phyloP scores from a whole-genome alignment of 768 basidiomycete species.

The Tephrocybe rancida region DNA sequence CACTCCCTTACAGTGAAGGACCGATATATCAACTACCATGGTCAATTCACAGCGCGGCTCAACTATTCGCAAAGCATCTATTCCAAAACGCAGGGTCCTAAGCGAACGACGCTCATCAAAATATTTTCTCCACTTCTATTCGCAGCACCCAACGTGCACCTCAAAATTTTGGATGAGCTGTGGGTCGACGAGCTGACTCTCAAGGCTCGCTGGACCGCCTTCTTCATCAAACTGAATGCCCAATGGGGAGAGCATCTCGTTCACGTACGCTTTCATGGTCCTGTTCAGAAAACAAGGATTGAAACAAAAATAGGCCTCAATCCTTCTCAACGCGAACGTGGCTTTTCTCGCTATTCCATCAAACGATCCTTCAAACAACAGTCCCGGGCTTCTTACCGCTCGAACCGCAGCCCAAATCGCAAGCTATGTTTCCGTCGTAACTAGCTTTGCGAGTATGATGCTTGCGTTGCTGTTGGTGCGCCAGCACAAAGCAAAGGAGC shows the following conservation, averaged over 20 bases:
- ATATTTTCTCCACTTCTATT: conserved; percentile 43
- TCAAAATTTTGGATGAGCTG: conserved; percentile 41
- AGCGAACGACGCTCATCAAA: conserved; percentile 44
- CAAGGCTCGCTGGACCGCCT: conserved; percentile 38
- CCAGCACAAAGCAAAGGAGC: not conserved
- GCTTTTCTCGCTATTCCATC: conserved; percentile 50
- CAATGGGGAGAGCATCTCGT: conserved; percentile 18
- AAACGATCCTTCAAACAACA: conserved; percentile 37
- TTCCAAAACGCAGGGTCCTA: conserved; percentile 18
- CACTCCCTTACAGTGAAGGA: conserved; percentile 6
- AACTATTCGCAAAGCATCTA: conserved; percentile 33
- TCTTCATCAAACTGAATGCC: conserved; percentile 35
- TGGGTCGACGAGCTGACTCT: conserved; percentile 49
- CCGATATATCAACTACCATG: conserved; percentile 42
- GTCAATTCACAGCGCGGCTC: conserved; percentile 43
- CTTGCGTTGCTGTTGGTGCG: not conserved
- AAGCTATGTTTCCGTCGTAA: not conserved
- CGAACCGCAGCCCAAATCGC: conserved; percentile 11
- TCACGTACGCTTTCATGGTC: not conserved
- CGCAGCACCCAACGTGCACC: conserved; percentile 43
- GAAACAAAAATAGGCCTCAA: not conserved
- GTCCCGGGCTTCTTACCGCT: conserved; percentile 3
- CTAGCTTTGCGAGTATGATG: conserved; percentile 5
- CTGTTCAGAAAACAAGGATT: not conserved
- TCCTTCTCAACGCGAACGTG: conserved; percentile 48